A percentile compares a stretch with the other conserved stretches of the same genome.
These are phyloP conservation scores for Metschnikowia drakensbergensis DNA, from an alignment of 805 yeast species.

Conservation along the genomic window DNA sequence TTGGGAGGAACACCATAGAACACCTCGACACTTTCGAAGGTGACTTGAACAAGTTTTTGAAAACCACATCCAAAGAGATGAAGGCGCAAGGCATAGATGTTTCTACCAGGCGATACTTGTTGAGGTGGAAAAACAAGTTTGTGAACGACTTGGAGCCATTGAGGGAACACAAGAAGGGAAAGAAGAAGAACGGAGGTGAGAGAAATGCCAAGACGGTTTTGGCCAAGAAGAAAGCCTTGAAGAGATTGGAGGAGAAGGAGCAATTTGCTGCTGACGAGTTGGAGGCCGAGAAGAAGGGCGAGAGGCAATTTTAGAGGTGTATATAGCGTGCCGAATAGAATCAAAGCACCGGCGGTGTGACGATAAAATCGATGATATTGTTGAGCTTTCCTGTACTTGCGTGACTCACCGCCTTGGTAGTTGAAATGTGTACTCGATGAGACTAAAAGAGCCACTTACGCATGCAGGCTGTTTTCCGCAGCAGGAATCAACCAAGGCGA, in stretches of 20 bases:
- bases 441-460: too few relatives aligned
- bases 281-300: constrained; percentile 41
- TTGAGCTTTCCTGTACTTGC: too few relatives aligned
- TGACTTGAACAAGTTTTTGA: constrained; percentile 58
- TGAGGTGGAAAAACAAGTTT: constrained; percentile 68
- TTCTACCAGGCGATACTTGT: constrained; percentile 65
- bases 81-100: constrained; percentile 76
- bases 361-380: background rate
- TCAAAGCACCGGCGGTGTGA: background rate
- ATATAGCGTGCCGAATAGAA: constrained; percentile 5
- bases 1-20: constrained; percentile 74
- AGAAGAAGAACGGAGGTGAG: constrained; percentile 82
- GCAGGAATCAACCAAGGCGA: too few relatives aligned
- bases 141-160: constrained; percentile 53
- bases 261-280: constrained; percentile 32
- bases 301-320: constrained; percentile 34
- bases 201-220: constrained; percentile 56
- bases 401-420: too few relatives aligned
- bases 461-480: too few relatives aligned
- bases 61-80: constrained; percentile 50
- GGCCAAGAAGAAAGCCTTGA: constrained; percentile 58
- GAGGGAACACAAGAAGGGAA: constrained; percentile 58
- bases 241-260: constrained; percentile 53
- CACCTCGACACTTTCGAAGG: constrained; percentile 62
- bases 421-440: too few relatives aligned